These are phyloP conservation scores for Magnaporthales sp. DNA, from an alignment of 2,329 filamentous ascomycete genomes.

Conservation along the genomic window DNA sequence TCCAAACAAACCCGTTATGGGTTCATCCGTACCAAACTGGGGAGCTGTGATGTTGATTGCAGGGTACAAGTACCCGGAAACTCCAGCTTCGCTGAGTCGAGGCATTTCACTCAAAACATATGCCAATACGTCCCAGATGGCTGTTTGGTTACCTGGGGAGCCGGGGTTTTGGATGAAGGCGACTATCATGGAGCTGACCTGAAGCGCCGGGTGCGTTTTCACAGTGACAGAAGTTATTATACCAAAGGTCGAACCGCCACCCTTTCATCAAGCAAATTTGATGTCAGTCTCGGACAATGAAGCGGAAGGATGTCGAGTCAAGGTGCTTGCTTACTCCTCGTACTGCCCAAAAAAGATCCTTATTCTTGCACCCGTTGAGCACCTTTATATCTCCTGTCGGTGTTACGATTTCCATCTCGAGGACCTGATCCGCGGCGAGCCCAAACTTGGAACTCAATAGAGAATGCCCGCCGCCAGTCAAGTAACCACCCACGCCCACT, in stretches of 20 bases:
- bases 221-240: constrained; percentile 49
- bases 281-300: neutral
- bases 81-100: constrained; percentile 36
- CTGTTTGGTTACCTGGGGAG: neutral
- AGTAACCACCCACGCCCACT: constrained; percentile 51
- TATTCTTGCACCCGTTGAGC: constrained; percentile 40
- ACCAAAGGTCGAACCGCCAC: constrained; percentile 52
- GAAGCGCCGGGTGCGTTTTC: constrained; percentile 37
- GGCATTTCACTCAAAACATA: constrained; percentile 38
- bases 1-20: constrained; percentile 11
- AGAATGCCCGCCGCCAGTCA: constrained; percentile 51
- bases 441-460: constrained; percentile 42
- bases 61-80: constrained; percentile 38
- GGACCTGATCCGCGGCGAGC: constrained; percentile 49
- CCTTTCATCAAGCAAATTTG: constrained; percentile 22
- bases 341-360: constrained; percentile 55
- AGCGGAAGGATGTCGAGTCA: neutral
- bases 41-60: constrained; percentile 24
- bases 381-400: constrained; percentile 37
- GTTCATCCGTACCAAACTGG: constrained; percentile 13
- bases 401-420: constrained; percentile 48
- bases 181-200: constrained; percentile 17
- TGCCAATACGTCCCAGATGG: constrained; percentile 32
- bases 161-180: constrained; percentile 14
- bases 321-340: constrained; percentile 37